phyloP scores from a whole-genome alignment of 1,284 basidiomycete genomes.

The Puccinia triticina region DNA sequence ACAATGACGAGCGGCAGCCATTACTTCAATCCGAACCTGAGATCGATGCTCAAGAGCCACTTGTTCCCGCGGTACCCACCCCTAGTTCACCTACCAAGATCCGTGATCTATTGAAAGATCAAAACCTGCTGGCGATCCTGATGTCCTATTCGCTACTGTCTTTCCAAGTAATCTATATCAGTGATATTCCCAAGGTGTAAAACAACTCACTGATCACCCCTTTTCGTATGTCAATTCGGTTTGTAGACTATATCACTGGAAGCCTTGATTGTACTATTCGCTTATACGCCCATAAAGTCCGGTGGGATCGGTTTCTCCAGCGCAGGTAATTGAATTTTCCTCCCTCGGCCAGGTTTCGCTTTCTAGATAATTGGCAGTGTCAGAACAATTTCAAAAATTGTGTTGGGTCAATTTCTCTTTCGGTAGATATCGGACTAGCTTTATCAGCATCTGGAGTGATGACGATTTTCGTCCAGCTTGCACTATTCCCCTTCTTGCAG shows the following conservation, averaged over 20 bases:
- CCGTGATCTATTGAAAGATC: conserved; percentile 13
- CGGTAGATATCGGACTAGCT: conserved; percentile 56
- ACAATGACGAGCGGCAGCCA: background rate
- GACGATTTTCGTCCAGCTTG: conserved; percentile 58
- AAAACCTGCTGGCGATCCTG: background rate
- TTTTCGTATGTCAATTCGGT: background rate
- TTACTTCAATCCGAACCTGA: background rate
- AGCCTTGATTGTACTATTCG: conserved; percentile 33
- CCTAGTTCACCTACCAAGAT: background rate
- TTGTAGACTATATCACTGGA: conserved; percentile 27
- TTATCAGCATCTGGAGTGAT: conserved; percentile 58
- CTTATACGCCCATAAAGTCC: conserved; percentile 20
- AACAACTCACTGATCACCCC: background rate
- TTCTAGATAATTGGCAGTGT: background rate
- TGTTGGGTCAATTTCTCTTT: background rate
- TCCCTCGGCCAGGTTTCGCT: background rate
- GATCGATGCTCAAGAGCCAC: conserved; percentile 9
- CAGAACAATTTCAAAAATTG: background rate
- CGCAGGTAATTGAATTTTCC: conserved; percentile 1
- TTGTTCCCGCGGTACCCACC: background rate
- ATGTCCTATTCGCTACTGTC: conserved; percentile 15
- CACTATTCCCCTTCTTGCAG: conserved; percentile 61
- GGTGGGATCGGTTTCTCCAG: background rate
- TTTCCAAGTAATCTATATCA: conserved; percentile 11
- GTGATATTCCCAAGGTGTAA: background rate